Evolutionary conservation across 2,329 filamentous ascomycete species (phyloP).

Genomic region (Monosporascus sp.): DNA sequence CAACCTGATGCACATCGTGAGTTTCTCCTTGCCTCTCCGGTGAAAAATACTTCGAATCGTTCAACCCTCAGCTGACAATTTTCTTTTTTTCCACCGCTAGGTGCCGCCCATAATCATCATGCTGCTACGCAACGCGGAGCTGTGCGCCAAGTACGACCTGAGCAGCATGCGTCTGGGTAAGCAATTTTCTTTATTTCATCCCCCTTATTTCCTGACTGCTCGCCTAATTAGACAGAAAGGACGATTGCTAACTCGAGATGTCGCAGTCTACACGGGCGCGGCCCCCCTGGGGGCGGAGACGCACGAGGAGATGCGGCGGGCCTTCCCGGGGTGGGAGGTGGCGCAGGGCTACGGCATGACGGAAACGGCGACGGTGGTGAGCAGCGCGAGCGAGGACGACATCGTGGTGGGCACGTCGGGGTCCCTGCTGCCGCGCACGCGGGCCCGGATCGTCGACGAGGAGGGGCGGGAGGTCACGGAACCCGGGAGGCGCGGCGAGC

Average conservation of each 20-base stretch:
- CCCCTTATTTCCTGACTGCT: no score
- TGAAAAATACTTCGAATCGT: no score
- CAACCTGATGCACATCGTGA: constrained; percentile 56
- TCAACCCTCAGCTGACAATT: neutral
- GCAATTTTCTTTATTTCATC: no score
- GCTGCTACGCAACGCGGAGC: constrained; percentile 59
- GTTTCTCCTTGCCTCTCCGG: constrained; percentile 11
- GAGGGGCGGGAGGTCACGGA: constrained; percentile 66
- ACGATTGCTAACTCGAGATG: no score
- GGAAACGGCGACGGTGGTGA: constrained; percentile 68
- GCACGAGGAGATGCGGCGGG: constrained; percentile 43
- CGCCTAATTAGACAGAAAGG: no score
- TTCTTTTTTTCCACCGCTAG: constrained; percentile 27
- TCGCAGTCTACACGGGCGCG: constrained; percentile 63
- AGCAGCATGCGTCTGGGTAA: constrained; percentile 49
- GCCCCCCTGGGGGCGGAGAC: constrained; percentile 73
- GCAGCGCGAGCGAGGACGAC: constrained; percentile 54
- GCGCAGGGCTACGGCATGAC: constrained; percentile 73
- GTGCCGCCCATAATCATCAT: constrained; percentile 79
- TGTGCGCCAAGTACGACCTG: constrained; percentile 64
- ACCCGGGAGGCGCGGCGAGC: constrained; percentile 67
- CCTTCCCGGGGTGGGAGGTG: constrained; percentile 49
- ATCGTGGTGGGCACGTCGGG: constrained; percentile 68
- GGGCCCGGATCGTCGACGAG: constrained; percentile 59
- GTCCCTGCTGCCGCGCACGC: constrained; percentile 58